phyloP scores from a whole-genome alignment of 1,284 basidiomycete species.

The Dichomitus squalens region DNA sequence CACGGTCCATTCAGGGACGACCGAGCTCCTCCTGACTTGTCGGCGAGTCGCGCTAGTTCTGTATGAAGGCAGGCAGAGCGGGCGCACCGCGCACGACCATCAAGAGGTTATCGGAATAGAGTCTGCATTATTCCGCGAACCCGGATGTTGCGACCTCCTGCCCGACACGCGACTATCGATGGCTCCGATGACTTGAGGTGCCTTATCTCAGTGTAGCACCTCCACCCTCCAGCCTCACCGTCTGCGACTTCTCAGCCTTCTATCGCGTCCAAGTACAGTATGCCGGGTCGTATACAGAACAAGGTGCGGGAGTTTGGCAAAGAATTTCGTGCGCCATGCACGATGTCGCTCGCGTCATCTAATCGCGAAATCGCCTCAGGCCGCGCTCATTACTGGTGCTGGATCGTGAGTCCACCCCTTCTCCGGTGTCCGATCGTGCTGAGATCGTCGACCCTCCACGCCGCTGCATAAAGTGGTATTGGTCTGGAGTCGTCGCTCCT shows the following conservation, averaged over 20 bases:
- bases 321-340: neutral
- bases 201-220: constrained; percentile 6
- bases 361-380: constrained; percentile 41
- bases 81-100: neutral
- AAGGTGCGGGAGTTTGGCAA: too few species aligned
- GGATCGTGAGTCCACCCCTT: constrained; percentile 67
- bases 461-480: constrained; percentile 71
- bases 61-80: too few species aligned
- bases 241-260: neutral
- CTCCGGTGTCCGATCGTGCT: neutral
- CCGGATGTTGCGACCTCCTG: neutral
- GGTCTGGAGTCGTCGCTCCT: constrained; percentile 91
- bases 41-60: too few species aligned
- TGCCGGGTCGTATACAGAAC: constrained; percentile 72
- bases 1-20: too few species aligned
- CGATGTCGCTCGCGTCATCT: constrained; percentile 16
- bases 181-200: too few species aligned
- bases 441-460: neutral
- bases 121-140: neutral
- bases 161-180: too few species aligned
- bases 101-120: neutral
- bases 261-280: constrained; percentile 28
- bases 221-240: too few species aligned
- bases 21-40: too few species aligned
- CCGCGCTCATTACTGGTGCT: constrained; percentile 82